Base-by-base conservation (phyloP, 2,329 filamentous ascomycete species). In the Colletotrichum sansevieriae region DNA sequence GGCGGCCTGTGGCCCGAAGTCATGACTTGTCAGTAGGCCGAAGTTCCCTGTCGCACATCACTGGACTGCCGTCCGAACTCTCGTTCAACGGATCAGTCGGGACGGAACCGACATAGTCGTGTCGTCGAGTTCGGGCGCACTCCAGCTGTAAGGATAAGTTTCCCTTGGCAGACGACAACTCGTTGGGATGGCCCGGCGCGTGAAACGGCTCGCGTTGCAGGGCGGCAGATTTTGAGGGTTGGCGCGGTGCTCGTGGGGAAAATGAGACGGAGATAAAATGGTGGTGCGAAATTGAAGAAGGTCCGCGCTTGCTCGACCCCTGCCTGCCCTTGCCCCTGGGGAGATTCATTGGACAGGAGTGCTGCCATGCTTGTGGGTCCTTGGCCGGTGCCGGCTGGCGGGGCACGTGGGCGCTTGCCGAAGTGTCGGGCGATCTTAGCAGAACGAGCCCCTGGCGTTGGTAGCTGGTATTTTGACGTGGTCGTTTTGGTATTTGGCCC, bases 121-220 rank as follows among this genome's bases (percentile, higher is more conserved):
- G 37, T 22, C 11, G n/a, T 44, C 18, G 29, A 29, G 41, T 51
- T 51, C 22, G 62, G 39, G 25, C 10, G 49, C 46, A 29, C 6
- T 22, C 8, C 11, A 1, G 39, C 25, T 20, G 41, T 13, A 52
- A 10, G 35, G 25, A 5, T 0, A 29, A 54, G 29, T 37, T 43
- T n/a, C 12, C n/a, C 35, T 22, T 43, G 49, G 22, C 20, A 43
- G 7, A 39, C 6, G 11, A 57, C 58, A 33, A 59, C 10, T 54
- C 18, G 13, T 47, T 43, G 63, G 46, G 66, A 61, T 43, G 58
- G 46, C 62, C 37, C 39, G 52, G 44, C 37, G 43, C 43, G 56
- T 71, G 70, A 71, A 71, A 71, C 70, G 37, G 43, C 41, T 60
- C 25, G 61, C 46, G 68, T 71, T 65, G 60, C 70, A 69, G 29